These are phyloP conservation scores for Teratosphaeria pseudoeucalypti DNA, from an alignment of 2,329 filamentous ascomycete genomes.

Conservation along the genomic window DNA sequence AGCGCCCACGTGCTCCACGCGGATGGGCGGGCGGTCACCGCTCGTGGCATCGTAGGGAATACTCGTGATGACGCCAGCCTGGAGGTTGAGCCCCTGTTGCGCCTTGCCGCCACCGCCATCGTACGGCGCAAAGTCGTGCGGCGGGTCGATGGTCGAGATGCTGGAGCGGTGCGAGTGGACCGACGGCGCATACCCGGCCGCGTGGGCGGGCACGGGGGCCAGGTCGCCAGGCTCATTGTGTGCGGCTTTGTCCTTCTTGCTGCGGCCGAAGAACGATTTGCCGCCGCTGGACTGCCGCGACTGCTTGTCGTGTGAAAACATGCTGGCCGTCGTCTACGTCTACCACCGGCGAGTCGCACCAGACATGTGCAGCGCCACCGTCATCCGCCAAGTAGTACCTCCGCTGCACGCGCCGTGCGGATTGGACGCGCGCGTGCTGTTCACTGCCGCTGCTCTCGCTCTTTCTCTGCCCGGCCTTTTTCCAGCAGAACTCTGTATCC, in stretches of 20 bases:
- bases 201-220: constrained; percentile 43
- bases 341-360: neutral
- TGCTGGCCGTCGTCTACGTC: constrained; percentile 5
- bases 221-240: constrained; percentile 41
- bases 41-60: constrained; percentile 72
- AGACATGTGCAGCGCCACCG: neutral
- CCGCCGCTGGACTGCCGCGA: constrained; percentile 70
- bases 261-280: constrained; percentile 77
- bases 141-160: constrained; percentile 3
- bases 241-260: constrained; percentile 62
- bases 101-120: constrained; percentile 8
- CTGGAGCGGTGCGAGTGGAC: constrained; percentile 35
- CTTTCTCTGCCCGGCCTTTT: neutral
- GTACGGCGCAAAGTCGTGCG: constrained; percentile 25
- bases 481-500: neutral
- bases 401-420: neutral
- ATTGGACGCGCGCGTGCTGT: neutral
- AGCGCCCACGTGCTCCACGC: constrained; percentile 55
- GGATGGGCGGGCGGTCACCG: constrained; percentile 57
- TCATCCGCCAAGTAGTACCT: neutral
- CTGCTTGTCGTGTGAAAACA: constrained; percentile 52
- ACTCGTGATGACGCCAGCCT: constrained; percentile 72
- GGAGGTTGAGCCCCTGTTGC: constrained; percentile 55
- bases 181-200: constrained; percentile 31
- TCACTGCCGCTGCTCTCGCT: neutral